phyloP scores from a whole-genome alignment of 2,329 filamentous ascomycete genomes.

The Magnaporthiopsis poae region DNA sequence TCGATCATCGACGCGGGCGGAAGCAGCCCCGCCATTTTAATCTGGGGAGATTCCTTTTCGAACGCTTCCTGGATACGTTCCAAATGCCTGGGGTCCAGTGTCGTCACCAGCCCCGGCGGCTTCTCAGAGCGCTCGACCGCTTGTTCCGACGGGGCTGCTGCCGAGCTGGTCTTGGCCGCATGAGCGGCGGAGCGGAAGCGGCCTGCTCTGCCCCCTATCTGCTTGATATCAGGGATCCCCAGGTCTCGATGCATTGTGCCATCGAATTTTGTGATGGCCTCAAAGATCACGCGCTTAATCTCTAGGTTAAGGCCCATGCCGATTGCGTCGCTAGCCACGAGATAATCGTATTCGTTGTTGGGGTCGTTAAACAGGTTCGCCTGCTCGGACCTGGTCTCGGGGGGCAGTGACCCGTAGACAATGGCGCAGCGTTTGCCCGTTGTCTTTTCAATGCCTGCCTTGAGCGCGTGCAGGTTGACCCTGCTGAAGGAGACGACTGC shows the following conservation, averaged over 20 bases:
- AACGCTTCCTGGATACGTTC: constrained; percentile 53
- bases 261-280: constrained; percentile 64
- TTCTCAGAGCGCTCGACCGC: constrained; percentile 10
- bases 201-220: constrained; percentile 87
- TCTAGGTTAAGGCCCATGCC: constrained; percentile 94
- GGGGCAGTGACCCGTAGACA: constrained; percentile 83
- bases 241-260: constrained; percentile 49
- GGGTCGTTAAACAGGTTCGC: constrained; percentile 90
- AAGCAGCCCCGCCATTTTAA: constrained; percentile 62
- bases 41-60: constrained; percentile 49
- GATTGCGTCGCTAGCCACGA: constrained; percentile 71
- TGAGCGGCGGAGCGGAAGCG: constrained; percentile 67
- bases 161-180: constrained; percentile 23
- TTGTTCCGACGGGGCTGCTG: not conserved
- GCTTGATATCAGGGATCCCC: constrained; percentile 71
- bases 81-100: constrained; percentile 63
- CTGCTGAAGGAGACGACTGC: constrained; percentile 82
- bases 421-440: constrained; percentile 80
- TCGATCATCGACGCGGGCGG: constrained; percentile 64
- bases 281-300: constrained; percentile 84
- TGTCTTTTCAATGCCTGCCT: constrained; percentile 61
- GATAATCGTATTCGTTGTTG: constrained; percentile 85
- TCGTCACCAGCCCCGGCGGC: constrained; percentile 62
- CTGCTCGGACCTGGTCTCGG: constrained; percentile 85
- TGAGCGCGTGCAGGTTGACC: constrained; percentile 69